Base-by-base conservation (phyloP, 2,329 filamentous ascomycete genomes). In the Stemphylium vesicarium region DNA sequence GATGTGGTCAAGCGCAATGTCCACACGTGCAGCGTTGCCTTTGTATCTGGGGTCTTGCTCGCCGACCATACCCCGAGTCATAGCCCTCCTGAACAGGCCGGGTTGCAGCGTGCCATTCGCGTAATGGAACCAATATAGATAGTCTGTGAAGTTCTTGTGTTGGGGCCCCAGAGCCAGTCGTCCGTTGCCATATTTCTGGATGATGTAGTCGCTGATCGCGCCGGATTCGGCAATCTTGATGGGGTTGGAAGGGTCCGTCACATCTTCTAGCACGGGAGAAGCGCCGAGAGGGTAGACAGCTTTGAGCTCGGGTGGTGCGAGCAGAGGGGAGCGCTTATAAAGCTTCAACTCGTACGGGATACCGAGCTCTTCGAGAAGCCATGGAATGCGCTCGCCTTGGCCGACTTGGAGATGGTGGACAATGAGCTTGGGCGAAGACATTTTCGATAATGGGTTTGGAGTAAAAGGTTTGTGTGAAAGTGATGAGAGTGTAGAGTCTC, bases 51-150 rank as follows among this genome's bases (percentile, higher is more conserved):
- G 62, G 9, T 73, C 56, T 63, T 73, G 55, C 12, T 66, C 70
- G 2, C 62, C 32, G 0, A 67, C 60, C 20, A 77, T 73, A 12
- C 60, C 59, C 2, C 75, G 68, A 2, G 61, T 22, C 15, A 65
- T 49, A 36, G 74, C 71, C 24, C 65, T 62, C 1, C 71, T 57
- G 16, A 70, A 67, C n/a, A 80, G 50, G 0, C 58, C 64, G 0
- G 78, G 71, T 53, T 79, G 77, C 7, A 81, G 51, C 2, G 71
- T 76, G 4, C 70, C 75, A 22, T 79, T 77, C 8, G 78, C 75
- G 68, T 80, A 88, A 68, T 88, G 84, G 65, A 85, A 83, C 85
- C 85, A 90, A 76, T 85, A 88, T 1, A 90, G 65, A 59, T 85
- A 89, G 45, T 86, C 80, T 2, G 84, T 75, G 59, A 86, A 89